Evolutionary conservation across 345 rosid genomes (phyloP), one percentile per base, ranked within the genome.

Genomic region (Jatropha curcas): DNA sequence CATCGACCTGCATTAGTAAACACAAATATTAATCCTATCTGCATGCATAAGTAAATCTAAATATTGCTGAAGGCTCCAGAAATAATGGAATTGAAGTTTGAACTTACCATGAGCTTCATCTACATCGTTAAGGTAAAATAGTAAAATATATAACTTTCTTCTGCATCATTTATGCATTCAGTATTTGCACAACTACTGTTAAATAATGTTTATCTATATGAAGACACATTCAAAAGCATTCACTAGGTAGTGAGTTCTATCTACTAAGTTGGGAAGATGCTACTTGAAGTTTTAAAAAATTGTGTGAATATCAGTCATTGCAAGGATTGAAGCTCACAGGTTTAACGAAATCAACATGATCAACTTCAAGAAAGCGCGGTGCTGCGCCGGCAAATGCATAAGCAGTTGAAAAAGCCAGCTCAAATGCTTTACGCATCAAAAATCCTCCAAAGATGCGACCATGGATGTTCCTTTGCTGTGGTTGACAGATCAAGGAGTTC

Each of bases 401-500:
- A 75, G 97, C 86, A 68, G 81, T 94, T 25, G 97, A 80, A 75
- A 91, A 91, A 61, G 98, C 92, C 83, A 91, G 74, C 67, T 90
- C 96, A 79, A 86, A 91, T 30, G 98, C 97, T 71, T 85, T 90
- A 46, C 87, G 92, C 96, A 92, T 94, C 75, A 94, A 77, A 81
- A 90, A 91, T 50, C 98, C 97, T 58, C 96, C 94, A 76, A 91
- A 91, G 31, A 94, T 91, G 31, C 96, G 86, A 33, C 97, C 97
- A 77, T 94, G 89, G 68, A 86, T 84, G 79, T 91, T 94, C 72
- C 94, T 83, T 78, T 91, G 97, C 69, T 94, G 97, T 14, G 96
- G 96, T 77, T 90, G 97, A 74, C 97, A 94, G 17, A 94, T 85
- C 84, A 90, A 71, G 7, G 93, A 90, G 77, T 91, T 87, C 76